Evolutionary conservation across 1,284 basidiomycete species (phyloP).

Genomic region (Cystobasidium pallidum): DNA sequence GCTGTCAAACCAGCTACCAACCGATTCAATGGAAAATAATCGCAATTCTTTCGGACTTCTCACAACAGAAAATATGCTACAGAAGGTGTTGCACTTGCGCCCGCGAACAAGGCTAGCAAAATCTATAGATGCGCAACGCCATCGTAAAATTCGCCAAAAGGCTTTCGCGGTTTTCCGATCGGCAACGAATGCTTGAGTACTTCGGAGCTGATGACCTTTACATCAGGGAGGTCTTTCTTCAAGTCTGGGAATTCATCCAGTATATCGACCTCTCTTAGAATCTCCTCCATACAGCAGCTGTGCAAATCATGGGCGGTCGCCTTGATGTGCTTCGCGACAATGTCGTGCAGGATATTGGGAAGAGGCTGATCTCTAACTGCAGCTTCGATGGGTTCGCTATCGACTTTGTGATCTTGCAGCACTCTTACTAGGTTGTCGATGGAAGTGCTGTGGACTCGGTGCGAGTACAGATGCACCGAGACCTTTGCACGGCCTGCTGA

Average conservation of each 20-base stretch:
- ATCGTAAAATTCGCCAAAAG: conserved; percentile 25
- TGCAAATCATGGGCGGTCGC: conserved; percentile 8
- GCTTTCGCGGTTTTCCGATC: conserved; percentile 20
- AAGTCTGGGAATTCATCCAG: conserved; percentile 14
- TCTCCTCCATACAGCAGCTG: conserved; percentile 28
- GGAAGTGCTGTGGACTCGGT: conserved; percentile 56
- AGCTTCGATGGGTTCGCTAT: conserved; percentile 68
- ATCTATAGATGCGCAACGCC: conserved; percentile 12
- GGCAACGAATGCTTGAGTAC: conserved; percentile 10
- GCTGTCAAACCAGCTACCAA: no score
- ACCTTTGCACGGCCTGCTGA: conserved; percentile 55
- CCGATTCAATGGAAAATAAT: no score
- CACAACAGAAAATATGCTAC: neutral
- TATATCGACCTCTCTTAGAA: conserved; percentile 8
- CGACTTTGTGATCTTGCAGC: conserved; percentile 61
- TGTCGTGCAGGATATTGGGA: conserved; percentile 1
- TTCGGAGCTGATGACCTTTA: neutral
- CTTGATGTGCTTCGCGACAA: conserved; percentile 18
- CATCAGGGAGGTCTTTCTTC: conserved; percentile 21
- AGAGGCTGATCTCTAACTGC: conserved; percentile 56
- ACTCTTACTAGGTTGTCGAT: conserved; percentile 21
- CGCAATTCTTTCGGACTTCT: no score
- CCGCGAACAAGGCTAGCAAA: neutral
- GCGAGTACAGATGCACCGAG: conserved; percentile 76
- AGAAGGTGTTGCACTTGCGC: no score